These are phyloP conservation scores for Dissophora ornata DNA, from an alignment of 192 early-diverging fungal species.

Conservation along the genomic window DNA sequence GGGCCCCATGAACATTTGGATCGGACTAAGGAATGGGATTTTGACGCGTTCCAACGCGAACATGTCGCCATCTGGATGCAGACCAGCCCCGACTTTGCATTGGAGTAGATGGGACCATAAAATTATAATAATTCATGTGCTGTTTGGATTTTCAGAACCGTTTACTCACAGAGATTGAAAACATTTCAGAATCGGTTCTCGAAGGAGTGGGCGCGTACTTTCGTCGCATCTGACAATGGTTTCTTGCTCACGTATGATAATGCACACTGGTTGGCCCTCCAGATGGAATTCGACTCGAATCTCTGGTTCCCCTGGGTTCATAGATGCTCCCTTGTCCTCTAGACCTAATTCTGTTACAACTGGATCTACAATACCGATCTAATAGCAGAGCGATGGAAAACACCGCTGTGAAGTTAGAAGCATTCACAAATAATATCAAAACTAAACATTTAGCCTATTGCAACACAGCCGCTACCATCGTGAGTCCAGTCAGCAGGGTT, in stretches of 20 bases:
- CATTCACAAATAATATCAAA: no score
- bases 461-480: conserved; percentile 3
- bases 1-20: conserved; percentile 28
- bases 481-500: conserved; percentile 26
- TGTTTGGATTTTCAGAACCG: background rate
- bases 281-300: conserved; percentile 48
- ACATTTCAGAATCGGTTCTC: conserved; percentile 41
- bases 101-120: no score
- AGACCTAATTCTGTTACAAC: conserved; percentile 19
- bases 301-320: conserved; percentile 8
- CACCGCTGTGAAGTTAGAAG: no score
- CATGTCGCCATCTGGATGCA: conserved; percentile 33
- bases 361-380: conserved; percentile 36
- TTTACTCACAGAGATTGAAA: conserved; percentile 38
- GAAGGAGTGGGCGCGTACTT: conserved; percentile 17
- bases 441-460: background rate
- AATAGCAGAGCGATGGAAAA: no score
- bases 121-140: background rate
- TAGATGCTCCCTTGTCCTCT: no score
- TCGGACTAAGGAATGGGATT: conserved; percentile 31
- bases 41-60: conserved; percentile 28
- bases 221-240: conserved; percentile 49
- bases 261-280: conserved; percentile 15
- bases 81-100: conserved; percentile 20
- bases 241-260: conserved; percentile 33